Base-by-base conservation (phyloP, 1,284 basidiomycete species). In the Cutaneotrichosporon mucoides region DNA sequence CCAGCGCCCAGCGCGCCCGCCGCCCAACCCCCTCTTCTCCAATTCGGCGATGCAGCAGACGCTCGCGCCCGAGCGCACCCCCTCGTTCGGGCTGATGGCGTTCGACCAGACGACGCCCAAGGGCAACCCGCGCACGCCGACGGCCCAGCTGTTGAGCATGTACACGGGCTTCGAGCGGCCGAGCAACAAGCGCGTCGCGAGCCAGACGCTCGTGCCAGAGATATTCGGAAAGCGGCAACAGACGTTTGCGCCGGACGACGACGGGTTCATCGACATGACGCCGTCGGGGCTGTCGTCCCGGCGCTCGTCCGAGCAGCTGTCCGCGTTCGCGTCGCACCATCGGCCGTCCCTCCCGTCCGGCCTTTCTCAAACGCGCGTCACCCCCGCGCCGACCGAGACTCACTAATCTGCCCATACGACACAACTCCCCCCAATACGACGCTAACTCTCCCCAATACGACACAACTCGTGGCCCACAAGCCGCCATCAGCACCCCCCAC, bases 161-260 rank as follows among this genome's bases (percentile, higher is more conserved):
- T 43, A 63, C 34, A 15, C 60, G 5, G 54, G 59, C 16, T 47
- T 57, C 1, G 58, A 64, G 12, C 65, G 75, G 44, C 75, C 76
- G 1, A 72, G 71, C 1, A 76, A 76, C 64, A 79, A 79, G 60
- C 67, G 77, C 15, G 55, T 75, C 34, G 71, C 77, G n/a, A 70
- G 67, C 61, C 75, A 75, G 58, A 77, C 75, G 4, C 65, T 79
- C 12, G 62, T 69, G 0, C 69, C 69, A 2, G 71, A 70, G 16
- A 56, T 53, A 6, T 57, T 53, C 6, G 70, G 71, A 54, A 69
- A 68, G 52, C 62, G 62, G 16, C 49, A 38, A 36, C 38, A 38
- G 37, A 51, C 38, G 8, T 40, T 10, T 15, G n/a, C 49, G 4
- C 37, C 37, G 3, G 38, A 40, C 38, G 49, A 51, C 15, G 49